phyloP scores from a whole-genome alignment of 805 yeast species.

The Ogataea thermomethanolica region DNA sequence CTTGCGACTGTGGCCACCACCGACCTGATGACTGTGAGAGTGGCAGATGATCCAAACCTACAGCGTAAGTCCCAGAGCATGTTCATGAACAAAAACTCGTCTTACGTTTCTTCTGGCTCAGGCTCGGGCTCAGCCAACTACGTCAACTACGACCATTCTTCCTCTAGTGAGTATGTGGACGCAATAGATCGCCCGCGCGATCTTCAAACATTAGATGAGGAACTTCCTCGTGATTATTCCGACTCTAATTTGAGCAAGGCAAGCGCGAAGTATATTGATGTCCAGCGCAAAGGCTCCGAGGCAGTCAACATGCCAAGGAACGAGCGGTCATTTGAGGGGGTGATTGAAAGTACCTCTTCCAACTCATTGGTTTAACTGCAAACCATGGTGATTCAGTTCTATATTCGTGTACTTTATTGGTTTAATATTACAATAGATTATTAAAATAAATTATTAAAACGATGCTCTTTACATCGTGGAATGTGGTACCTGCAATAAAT shows the following conservation, averaged over 20 bases:
- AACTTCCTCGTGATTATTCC: slow-evolving; percentile 13
- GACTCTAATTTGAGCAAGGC: slow-evolving; percentile 13
- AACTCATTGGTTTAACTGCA: slow-evolving; percentile 12
- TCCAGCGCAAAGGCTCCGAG: slow-evolving; percentile 43
- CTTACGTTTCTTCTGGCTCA: slow-evolving; percentile 15
- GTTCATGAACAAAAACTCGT: slow-evolving; percentile 29
- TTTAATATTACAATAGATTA: background rate
- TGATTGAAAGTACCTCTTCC: slow-evolving; percentile 19
- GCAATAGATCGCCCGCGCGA: slow-evolving; percentile 10
- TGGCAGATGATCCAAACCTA: slow-evolving; percentile 57
- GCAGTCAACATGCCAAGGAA: slow-evolving; percentile 33
- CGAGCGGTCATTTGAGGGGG: slow-evolving; percentile 20
- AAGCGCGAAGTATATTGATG: slow-evolving; percentile 45
- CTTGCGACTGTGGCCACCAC: slow-evolving; percentile 83
- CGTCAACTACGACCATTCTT: slow-evolving; percentile 10
- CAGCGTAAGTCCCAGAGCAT: slow-evolving; percentile 36
- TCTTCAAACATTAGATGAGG: slow-evolving; percentile 13
- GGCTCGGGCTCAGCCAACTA: slow-evolving; percentile 15
- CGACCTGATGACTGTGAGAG: slow-evolving; percentile 72
- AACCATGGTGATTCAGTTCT: slow-evolving; percentile 6
- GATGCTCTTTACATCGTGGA: background rate
- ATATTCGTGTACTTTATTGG: background rate
- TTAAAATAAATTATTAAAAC: too few relatives aligned
- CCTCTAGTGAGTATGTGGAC: slow-evolving; percentile 16
- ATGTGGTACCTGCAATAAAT: background rate